Evolutionary conservation across 352 stramenopile genomes (phyloP), one percentile per base, ranked within the genome.

Genomic region (Lagenidium giganteum): DNA sequence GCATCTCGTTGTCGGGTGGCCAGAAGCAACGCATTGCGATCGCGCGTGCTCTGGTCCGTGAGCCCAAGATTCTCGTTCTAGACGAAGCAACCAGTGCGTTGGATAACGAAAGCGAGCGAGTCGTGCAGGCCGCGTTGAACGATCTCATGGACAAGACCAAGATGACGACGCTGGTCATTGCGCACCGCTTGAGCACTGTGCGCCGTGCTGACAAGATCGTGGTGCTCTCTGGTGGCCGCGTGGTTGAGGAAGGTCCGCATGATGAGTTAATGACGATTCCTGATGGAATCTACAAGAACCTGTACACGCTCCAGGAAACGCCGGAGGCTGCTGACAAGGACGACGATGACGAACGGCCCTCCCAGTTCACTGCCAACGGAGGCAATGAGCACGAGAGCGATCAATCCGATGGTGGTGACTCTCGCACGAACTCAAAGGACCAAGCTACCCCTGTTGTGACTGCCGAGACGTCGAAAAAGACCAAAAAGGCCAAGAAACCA

Each of bases 401-500:
- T 16, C 7, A 24, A 21, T 14, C 29, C 11, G 22, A 20, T 17
- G 7, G 12, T 20, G 32, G 9, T 9, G 8, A 17, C 11, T n/a
- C 32, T 38, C 17, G 11, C 32, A 20, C 7, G 32, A 11, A 38
- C 32, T n/a, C 11, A 16, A 8, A 38, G 11, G 11, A 20, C 12
- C 32, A 38, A 38, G 32, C 18, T 16, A 21, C 44, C 8, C 21
- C 70, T 64, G 8, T 48, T 47, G 16, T 63, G 64, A n/a, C 61
- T 96, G 24, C 87, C 63, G n/a, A n/a, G 24, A 89, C 84, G 26
- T 87, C 81, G 20, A 71, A 93, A 33, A 70, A 70, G 8, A 95
- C n/a, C n/a, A n/a, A n/a, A n/a, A n/a, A n/a, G n/a, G n/a, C n/a
- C n/a, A n/a, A n/a, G n/a, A n/a, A n/a, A n/a, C n/a, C n/a, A n/a